Evolutionary conservation across 1,139 yeast genomes (phyloP).

Genomic region (Pichia sp.): DNA sequence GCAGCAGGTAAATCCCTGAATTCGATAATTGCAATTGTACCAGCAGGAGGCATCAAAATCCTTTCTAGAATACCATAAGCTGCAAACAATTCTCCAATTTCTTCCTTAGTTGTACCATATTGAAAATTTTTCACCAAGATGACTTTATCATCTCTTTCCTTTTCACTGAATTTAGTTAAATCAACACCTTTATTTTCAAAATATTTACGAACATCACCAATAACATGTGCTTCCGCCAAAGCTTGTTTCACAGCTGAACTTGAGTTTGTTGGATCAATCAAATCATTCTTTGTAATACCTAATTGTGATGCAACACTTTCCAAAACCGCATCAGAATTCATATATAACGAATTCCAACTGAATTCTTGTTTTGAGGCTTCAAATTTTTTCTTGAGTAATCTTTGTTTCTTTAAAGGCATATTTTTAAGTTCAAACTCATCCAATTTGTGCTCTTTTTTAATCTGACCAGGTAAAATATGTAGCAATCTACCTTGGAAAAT

Average conservation of each 20-base stretch:
- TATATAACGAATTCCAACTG: slow-evolving; percentile 89
- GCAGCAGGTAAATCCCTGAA: slow-evolving; percentile 80
- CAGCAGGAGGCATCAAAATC: slow-evolving; percentile 91
- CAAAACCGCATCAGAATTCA: slow-evolving; percentile 88
- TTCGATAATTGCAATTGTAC: slow-evolving; percentile 94
- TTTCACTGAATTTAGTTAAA: slow-evolving; percentile 59
- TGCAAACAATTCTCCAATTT: slow-evolving; percentile 72
- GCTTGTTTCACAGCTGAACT: slow-evolving; percentile 96
- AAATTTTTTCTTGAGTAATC: slow-evolving; percentile 73
- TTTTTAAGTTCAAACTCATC: slow-evolving; percentile 89
- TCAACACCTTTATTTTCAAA: slow-evolving; percentile 86
- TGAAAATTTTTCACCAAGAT: slow-evolving; percentile 87
- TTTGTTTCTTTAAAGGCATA: slow-evolving; percentile 85
- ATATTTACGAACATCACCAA: slow-evolving; percentile 82
- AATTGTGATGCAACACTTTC: slow-evolving; percentile 81
- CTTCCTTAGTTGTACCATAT: slow-evolving; percentile 73
- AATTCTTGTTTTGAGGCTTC: slow-evolving; percentile 82
- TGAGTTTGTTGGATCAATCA: slow-evolving; percentile 81
- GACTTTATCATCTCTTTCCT: slow-evolving; percentile 75
- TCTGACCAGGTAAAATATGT: slow-evolving; percentile 82
- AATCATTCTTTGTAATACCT: slow-evolving; percentile 76
- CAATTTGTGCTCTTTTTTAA: slow-evolving; percentile 65
- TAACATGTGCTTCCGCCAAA: slow-evolving; percentile 92
- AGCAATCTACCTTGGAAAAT: slow-evolving; percentile 91
- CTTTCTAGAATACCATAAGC: slow-evolving; percentile 76